Base-by-base conservation (phyloP, 305 asterid genomes). In the Fraxinus albicans region DNA sequence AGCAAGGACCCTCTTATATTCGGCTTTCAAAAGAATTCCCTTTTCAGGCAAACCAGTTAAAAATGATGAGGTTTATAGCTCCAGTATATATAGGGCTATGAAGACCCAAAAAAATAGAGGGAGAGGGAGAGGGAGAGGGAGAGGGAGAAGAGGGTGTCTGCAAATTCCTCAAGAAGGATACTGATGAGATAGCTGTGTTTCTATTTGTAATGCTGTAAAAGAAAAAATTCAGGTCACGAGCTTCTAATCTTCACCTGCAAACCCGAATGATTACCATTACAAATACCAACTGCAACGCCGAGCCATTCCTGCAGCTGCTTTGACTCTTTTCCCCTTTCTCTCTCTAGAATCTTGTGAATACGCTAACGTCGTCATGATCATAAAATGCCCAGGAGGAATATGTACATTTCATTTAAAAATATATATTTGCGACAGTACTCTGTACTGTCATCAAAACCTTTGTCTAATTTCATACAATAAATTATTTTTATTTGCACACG, bases 281-380 rank as follows among this genome's bases (percentile, higher is more conserved):
- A 85, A 90, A 82, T 86, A 87, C 87, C 86, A 87, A 83, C 90
- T 88, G 89, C 90, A 85, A 86, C 90, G 84, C 90, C 86, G 86
- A 87, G 53, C 38, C 78, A 1, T 81, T 80, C 72, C 85, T 84
- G 75, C 85, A 84, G 44, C 89, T 84, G 77, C 90, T 87, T 90
- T 87, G 90, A 87, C 91, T 84, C 73, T 82, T 83, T 31, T 81
- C 53, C 81, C 19, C 76, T 78, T 50, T 83, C 78, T 81, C 87
- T 85, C 87, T 53, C 70, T 73, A 55, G 44, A 69, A 55, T 83
- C 85, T 82, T 84, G 75, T 29, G 75, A 69, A 31, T 69, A 69
- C 21, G 75, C 38, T 29, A 31, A 69, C 38, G 75, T 69, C 75
- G 75, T 69, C 36, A 5, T 69, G 21, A 69, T 69, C 75, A 69